Evolutionary conservation across 192 early-diverging fungal species (phyloP).

Genomic region (Gigaspora rosea): DNA sequence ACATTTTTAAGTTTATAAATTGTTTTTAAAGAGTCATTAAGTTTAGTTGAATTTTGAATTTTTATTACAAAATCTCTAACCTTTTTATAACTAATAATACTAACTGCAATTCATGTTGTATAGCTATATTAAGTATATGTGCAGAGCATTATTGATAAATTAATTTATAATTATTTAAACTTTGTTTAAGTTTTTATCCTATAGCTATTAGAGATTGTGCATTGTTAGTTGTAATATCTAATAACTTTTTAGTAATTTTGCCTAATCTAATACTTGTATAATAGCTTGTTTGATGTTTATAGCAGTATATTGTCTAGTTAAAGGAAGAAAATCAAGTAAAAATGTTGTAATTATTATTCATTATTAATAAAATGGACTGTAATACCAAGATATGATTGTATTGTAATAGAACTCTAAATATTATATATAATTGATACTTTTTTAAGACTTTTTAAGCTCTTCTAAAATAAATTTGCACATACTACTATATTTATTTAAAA

Average conservation of each 20-base stretch:
- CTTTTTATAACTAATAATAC: neutral
- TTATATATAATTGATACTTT: too few species aligned
- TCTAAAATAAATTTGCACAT: too few species aligned
- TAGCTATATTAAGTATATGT: slow-evolving; percentile 1
- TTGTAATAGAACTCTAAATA: too few species aligned
- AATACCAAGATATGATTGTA: too few species aligned
- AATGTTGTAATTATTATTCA: neutral
- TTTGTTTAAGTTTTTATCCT: neutral
- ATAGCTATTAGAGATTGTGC: neutral
- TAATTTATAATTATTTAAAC: neutral
- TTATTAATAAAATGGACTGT: too few species aligned
- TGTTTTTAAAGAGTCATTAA: too few species aligned
- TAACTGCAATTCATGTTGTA: slow-evolving; percentile 6
- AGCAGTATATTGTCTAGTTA: neutral
- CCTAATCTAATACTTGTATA: neutral
- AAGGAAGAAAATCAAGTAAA: slow-evolving; percentile 1
- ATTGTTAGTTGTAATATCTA: too few species aligned
- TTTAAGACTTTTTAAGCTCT: too few species aligned
- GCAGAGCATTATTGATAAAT: neutral
- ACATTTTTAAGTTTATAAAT: too few species aligned
- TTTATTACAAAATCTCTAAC: neutral
- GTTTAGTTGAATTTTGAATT: neutral
- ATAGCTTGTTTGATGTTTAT: neutral
- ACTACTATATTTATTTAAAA: too few species aligned
- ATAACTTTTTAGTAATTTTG: slow-evolving; percentile 11